These are phyloP conservation scores for Clonostachys chloroleuca DNA, from an alignment of 2,329 filamentous ascomycete species.

Conservation along the genomic window DNA sequence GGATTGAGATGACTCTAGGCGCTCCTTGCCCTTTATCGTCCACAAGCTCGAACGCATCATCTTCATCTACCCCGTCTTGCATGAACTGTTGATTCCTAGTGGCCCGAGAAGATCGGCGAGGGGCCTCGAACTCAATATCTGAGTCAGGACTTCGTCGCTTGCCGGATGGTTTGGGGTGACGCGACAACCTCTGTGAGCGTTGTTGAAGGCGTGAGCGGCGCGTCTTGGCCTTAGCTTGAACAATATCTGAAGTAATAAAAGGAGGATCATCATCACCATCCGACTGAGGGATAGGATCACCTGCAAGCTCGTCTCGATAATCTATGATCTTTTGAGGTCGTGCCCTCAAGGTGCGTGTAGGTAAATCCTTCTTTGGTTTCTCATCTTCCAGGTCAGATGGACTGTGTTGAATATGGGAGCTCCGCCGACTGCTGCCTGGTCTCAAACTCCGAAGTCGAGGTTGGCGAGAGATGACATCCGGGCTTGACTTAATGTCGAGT, in stretches of 20 bases:
- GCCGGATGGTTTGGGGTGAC: too few species aligned
- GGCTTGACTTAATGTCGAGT: slow-evolving; percentile 2
- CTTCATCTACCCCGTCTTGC: slow-evolving; percentile 47
- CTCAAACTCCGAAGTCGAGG: too few species aligned
- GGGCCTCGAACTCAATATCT: slow-evolving; percentile 48
- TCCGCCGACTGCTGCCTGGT: too few species aligned
- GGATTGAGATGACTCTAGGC: slow-evolving; percentile 58
- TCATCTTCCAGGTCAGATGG: too few species aligned
- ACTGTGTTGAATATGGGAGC: too few species aligned
- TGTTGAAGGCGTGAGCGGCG: too few species aligned
- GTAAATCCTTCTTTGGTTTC: too few species aligned
- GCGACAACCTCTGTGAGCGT: too few species aligned
- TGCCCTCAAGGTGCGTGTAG: too few species aligned
- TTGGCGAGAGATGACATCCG: too few species aligned
- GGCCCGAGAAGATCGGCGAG: slow-evolving; percentile 42
- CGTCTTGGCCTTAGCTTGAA: too few species aligned
- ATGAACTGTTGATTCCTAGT: slow-evolving; percentile 38
- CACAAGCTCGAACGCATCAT: slow-evolving; percentile 52
- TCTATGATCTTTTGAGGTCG: not conserved
- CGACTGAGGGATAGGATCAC: not conserved
- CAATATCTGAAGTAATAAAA: too few species aligned
- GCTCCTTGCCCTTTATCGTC: slow-evolving; percentile 39
- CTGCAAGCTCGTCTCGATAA: slow-evolving; percentile 1
- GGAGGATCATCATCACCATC: slow-evolving; percentile 22
- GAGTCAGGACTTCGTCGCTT: slow-evolving; percentile 17